Evolutionary conservation across 441 rosid species (phyloP), one percentile per base, ranked within the genome.

Genomic region (Aquilaria agallochum): DNA sequence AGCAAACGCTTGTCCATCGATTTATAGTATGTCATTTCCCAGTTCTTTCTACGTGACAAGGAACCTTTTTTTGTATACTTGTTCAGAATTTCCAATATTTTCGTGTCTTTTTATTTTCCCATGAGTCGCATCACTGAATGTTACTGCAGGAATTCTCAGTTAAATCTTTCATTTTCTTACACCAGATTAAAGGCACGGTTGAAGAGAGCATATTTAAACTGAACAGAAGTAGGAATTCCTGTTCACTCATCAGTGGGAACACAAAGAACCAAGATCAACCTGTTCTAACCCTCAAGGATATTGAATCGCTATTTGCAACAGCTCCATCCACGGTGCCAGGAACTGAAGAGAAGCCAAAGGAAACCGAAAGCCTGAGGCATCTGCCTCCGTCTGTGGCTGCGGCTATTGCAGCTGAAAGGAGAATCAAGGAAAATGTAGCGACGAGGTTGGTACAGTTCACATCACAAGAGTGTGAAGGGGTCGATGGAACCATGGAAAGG

Each of bases 181-280:
- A 53, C 63, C 64, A 94, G 98, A 89, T 94, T 55, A 84, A 85
- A 40, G 72, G 77, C 60, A 94, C 96, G 0, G 99, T 94, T 68
- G 99, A 94, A 84, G 96, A 91, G 81, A 86, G 99, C 75, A 84
- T 94, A 68, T 82, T 85, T 74, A 86, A 94, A 70, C 83, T 94
- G 74, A 94, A 87, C 83, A 89, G 80, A 74, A 92, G 90, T 69
- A 78, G 86, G 80, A 79, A 76, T 63, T 64, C 72, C 11, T 82
- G 68, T 68, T 73, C 89, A 32, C 82, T 86, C 78, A 79, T 83
- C 64, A 89, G 91, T 49, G 92, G 96, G 65, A 94, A 80, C 78
- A 85, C 95, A 48, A 94, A 84, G 78, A 94, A 91, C 71, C 95
- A 89, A 67, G 97, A 91, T 74, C 92, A 89, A 72, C 87, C 92